A percentile compares a stretch with the other conserved stretches of the same genome.
Conservation (phyloP, 192 early-diverging fungal genomes). For the Linnemannia exigua region DNA sequence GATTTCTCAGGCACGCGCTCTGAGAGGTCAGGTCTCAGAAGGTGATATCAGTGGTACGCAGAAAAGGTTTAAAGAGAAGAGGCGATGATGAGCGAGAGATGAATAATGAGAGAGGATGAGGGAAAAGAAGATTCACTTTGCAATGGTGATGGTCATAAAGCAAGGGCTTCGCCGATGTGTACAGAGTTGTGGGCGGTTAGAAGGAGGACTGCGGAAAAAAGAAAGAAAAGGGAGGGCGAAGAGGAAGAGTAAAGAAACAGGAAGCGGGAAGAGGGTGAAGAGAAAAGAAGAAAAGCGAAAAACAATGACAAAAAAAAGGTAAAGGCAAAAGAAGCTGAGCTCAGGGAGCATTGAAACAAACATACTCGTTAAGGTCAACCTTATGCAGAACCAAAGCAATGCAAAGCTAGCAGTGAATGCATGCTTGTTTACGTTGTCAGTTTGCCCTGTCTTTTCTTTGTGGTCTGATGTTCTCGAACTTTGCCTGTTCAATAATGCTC, state of each 20-base stretch:
- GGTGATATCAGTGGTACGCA: neutral
- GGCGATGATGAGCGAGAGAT: neutral
- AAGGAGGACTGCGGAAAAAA: neutral
- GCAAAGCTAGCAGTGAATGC: neutral
- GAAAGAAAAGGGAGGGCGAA: neutral
- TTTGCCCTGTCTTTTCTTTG: no score
- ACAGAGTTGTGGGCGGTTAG: neutral
- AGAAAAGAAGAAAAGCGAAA: neutral
- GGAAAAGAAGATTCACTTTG: no score
- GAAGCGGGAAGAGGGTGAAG: neutral
- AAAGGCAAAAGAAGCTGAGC: neutral
- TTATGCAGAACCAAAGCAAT: neutral
- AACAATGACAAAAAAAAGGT: neutral
- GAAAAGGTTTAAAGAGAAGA: neutral
- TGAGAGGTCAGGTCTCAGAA: slow-evolving; percentile 8
- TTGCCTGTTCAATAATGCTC: neutral
- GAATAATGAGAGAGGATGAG: neutral
- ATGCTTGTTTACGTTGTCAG: neutral
- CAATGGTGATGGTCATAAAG: no score
- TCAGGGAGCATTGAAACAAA: neutral
- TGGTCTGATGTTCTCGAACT: neutral
- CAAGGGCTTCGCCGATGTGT: no score
- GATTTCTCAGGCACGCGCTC: neutral
- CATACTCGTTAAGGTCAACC: neutral
- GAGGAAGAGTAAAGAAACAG: neutral